phyloP scores from a whole-genome alignment of 257 asterid genomes.

The Datura wrightii region DNA sequence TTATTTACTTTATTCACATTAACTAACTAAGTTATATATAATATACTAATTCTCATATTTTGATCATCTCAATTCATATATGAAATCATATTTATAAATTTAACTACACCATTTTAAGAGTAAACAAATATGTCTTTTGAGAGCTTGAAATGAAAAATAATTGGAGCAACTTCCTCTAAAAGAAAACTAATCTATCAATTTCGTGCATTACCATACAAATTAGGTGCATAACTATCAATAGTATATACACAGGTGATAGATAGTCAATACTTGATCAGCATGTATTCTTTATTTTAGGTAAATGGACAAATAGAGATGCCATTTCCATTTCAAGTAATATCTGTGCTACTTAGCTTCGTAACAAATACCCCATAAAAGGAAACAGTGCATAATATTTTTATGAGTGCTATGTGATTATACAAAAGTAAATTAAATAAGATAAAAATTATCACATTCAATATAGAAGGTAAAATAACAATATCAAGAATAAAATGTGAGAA shows the following conservation, averaged over 20 bases:
- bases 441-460: background rate
- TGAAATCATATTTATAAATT: too few relatives aligned
- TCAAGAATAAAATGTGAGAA: background rate
- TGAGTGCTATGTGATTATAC: background rate
- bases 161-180: background rate
- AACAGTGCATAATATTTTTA: background rate
- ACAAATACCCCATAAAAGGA: background rate
- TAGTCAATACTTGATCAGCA: too few relatives aligned
- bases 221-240: background rate
- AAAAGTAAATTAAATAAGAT: too few relatives aligned
- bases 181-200: background rate
- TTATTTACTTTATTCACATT: too few relatives aligned
- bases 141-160: background rate
- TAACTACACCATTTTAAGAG: too few relatives aligned
- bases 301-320: background rate
- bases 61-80: too few relatives aligned
- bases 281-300: background rate
- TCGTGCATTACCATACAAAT: background rate
- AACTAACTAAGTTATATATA: too few relatives aligned
- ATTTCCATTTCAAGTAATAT: background rate
- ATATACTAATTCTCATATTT: too few relatives aligned
- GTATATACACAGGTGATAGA: background rate
- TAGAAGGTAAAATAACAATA: background rate
- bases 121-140: background rate
- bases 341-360: background rate